phyloP scores from a whole-genome alignment of 2,329 filamentous ascomycete genomes.

The Aspergillus transmontanensis region DNA sequence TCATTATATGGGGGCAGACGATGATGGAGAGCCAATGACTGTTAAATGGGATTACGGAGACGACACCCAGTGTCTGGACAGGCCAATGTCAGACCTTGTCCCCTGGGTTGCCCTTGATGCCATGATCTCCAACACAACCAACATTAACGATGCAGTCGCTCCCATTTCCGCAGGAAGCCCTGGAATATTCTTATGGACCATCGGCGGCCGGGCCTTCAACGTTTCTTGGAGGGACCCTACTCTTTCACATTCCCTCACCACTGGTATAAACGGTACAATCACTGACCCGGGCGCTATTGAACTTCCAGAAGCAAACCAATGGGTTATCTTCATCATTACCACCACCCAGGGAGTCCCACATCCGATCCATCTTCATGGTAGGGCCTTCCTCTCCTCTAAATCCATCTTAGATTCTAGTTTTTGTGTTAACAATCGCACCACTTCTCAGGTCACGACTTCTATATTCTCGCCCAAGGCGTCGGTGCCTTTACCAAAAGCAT shows the following conservation, averaged over 20 bases:
- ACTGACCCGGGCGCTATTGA: background rate
- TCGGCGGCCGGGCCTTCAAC: background rate
- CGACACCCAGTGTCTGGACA: slow-evolving; percentile 13
- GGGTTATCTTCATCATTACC: slow-evolving; percentile 30
- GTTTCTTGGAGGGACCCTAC: background rate
- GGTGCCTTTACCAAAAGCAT: slow-evolving; percentile 26
- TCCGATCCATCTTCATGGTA: slow-evolving; percentile 68
- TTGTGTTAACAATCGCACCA: background rate
- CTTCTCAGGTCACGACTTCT: slow-evolving; percentile 63
- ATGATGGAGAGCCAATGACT: slow-evolving; percentile 20
- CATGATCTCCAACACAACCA: background rate
- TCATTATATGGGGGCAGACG: slow-evolving; percentile 19
- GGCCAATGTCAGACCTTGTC: background rate
- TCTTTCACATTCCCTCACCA: background rate
- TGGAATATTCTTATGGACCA: background rate
- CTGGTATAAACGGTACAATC: background rate
- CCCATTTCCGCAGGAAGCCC: background rate
- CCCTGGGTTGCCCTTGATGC: background rate
- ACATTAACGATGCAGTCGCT: background rate
- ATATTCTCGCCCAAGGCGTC: slow-evolving; percentile 60
- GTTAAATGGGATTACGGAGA: slow-evolving; percentile 29
- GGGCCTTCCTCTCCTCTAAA: too few relatives aligned
- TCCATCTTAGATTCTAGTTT: too few relatives aligned
- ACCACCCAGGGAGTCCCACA: slow-evolving; percentile 41
- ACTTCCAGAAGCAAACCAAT: slow-evolving; percentile 19